Evolutionary conservation across 2,329 filamentous ascomycete genomes (phyloP).

Genomic region (Cladorrhinum sp.): DNA sequence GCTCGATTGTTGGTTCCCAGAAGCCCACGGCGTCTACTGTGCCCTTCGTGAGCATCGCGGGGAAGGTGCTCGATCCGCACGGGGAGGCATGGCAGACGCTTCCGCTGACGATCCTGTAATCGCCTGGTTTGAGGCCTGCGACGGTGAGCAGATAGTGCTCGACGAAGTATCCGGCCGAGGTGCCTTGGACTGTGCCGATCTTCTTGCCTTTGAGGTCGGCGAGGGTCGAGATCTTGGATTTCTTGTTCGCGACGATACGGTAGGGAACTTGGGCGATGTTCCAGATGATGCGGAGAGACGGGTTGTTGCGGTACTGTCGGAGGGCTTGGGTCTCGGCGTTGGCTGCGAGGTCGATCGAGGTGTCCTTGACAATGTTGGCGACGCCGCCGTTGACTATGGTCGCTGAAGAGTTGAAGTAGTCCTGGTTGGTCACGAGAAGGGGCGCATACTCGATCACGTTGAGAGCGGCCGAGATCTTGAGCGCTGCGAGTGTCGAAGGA

Average conservation of each 20-base stretch:
- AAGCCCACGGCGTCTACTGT: constrained; percentile 33
- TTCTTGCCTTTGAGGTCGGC: constrained; percentile 33
- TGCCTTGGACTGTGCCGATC: constrained; percentile 32
- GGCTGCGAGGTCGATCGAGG: constrained; percentile 31
- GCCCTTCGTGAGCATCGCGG: constrained; percentile 28
- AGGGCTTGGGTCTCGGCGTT: constrained; percentile 38
- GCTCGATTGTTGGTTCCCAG: constrained; percentile 36
- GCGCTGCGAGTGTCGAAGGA: not conserved
- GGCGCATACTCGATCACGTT: not conserved
- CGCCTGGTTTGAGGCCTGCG: constrained; percentile 26
- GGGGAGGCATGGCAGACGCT: constrained; percentile 30
- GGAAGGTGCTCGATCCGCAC: constrained; percentile 30
- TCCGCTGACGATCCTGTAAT: constrained; percentile 32
- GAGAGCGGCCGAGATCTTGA: not conserved
- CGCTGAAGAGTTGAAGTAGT: not conserved
- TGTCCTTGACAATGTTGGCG: constrained; percentile 26
- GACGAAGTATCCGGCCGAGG: constrained; percentile 35
- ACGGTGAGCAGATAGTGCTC: constrained; percentile 28
- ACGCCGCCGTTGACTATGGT: constrained; percentile 32
- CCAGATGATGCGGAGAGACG: constrained; percentile 33
- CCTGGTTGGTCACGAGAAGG: not conserved
- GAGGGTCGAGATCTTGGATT: constrained; percentile 26
- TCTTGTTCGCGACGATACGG: constrained; percentile 33
- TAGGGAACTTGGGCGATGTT: constrained; percentile 35
- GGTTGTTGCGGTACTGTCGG: constrained; percentile 31